Base-by-base conservation (phyloP, 139 green algal genomes). In the Bryopsis sp. region DNA sequence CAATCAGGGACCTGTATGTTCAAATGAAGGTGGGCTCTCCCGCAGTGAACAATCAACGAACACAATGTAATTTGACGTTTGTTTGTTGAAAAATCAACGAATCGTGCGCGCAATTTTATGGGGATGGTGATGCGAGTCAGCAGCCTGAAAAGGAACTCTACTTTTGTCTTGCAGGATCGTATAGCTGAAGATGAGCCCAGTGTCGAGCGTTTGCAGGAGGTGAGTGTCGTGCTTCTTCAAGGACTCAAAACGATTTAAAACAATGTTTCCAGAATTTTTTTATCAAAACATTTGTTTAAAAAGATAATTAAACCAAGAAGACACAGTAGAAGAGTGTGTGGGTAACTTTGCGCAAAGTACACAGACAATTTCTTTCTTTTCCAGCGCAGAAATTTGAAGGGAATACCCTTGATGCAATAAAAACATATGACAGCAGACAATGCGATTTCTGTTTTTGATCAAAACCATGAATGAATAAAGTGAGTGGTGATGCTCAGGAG, bases 1-100 rank as follows among this genome's bases (percentile, higher is more conserved):
- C 70, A 33, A 66, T 84, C 34, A 64, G 72, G 47, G 78, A 84
- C 26, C 71, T 84, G 62, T 78, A 77, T 48, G 66, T 84, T 32
- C 72, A 81, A 47, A 81, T 84, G 72, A 81, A 81, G 70, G 78
- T 79, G 35, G 2, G 43, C 26, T 47, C 50, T 32, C 31, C 6
- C 31, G 6, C 50, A 47, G 19, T 6, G 35, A 31, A 48, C 43
- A 26, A 54, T 26, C 43, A 26, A 54, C 43, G 11, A 26, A 54
- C 11, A 11, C 43, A 26, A 54, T 54, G 43, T 11, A 19, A 54
- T 54, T 54, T 54, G 11, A 19, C 19, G 43, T 26, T 54, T 54
- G 43, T 54, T 11, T 54, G 43, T 54, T 54, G 43, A 11, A 54
- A n/a, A n/a, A n/a, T n/a, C n/a, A n/a, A n/a, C 19, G 43, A 54